Conservation (phyloP, 108 stramenopile genomes). For the Discostella stelligeroides region DNA sequence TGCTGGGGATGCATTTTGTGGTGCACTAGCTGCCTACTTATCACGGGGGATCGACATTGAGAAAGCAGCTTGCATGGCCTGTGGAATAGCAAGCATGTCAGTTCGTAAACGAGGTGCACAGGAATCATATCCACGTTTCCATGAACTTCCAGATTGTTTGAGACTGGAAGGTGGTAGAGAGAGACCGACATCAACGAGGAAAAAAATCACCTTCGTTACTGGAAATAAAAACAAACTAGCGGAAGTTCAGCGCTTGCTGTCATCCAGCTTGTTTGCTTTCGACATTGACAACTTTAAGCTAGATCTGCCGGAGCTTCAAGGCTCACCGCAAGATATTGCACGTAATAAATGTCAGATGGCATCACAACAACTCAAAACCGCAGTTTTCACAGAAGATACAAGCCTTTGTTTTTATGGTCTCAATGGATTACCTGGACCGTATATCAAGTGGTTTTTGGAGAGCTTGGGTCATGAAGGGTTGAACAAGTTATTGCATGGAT, state of each 20-base stretch:
- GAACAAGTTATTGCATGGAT: conserved; percentile 76
- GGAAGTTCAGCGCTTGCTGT: conserved; percentile 75
- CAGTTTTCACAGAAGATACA: conserved; percentile 93
- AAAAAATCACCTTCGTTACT: conserved; percentile 84
- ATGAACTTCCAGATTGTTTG: conserved; percentile 72
- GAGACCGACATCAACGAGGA: background rate
- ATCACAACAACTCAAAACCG: conserved; percentile 56
- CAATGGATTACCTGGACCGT: conserved; percentile 87
- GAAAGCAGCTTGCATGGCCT: conserved; percentile 67
- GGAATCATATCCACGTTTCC: conserved; percentile 63
- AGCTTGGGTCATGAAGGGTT: conserved; percentile 86
- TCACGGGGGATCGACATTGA: conserved; percentile 61
- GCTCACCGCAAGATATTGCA: conserved; percentile 80
- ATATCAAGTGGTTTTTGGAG: conserved; percentile 96
- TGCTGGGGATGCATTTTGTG: conserved; percentile 88
- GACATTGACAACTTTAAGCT: conserved; percentile 50
- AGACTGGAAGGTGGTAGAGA: conserved; percentile 25
- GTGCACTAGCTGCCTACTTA: conserved; percentile 71
- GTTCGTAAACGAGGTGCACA: conserved; percentile 83
- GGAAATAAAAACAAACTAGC: conserved; percentile 94
- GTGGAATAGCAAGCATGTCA: conserved; percentile 85
- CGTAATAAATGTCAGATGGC: conserved; percentile 84
- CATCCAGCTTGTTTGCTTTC: conserved; percentile 34
- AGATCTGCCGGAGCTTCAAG: conserved; percentile 82
- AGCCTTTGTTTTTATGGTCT: conserved; percentile 88